Evolutionary conservation across 208 protist genomes (phyloP), one percentile per base, ranked within the genome.

Genomic region (Leptomonas pyrrhocoris): DNA sequence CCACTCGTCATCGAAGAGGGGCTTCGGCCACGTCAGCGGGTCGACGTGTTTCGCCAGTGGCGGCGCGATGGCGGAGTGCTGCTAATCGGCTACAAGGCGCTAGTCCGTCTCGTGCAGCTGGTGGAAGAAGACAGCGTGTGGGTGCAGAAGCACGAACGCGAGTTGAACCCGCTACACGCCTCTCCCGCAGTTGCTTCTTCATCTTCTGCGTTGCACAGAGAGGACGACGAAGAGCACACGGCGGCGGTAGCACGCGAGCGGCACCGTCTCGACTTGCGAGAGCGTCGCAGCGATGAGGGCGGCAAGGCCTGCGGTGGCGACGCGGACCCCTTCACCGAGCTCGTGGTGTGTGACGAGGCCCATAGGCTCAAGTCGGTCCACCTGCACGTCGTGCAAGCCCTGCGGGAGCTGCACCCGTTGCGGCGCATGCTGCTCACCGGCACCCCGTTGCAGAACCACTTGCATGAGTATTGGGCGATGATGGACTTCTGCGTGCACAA

Each of bases 371-470:
- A 97, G 80, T 96, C 92, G 2, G 74, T 77, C 1, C 78, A 93
- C 19, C 75, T 96, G 60, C 81, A 95, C 58, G 74, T 91, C 30
- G 83, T 90, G 3, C 53, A 67, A n/a, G 87, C 87, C 12, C 54
- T 98, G 12, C 79, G 84, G 43, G 48, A 68, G 5, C 64, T 97
- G 27, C 74, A 92, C 55, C 94, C 95, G 28, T 74, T 89, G 43
- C 86, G 93, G 18, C 88, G 94, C 45, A 64, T 98, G 25, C 74
- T 97, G 25, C 82, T 98, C 27, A 96, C 89, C 25, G 95, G 95
- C 34, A 98, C 95, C 28, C 95, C 95, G 19, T 76, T 98, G 8
- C 95, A 98, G 74, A 98, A 98, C 77, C 85, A 97, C 70, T 77
- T 98, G 61, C 68, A 74, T 12, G 95, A 97, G 80, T 97, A 97